Evolutionary conservation across 768 basidiomycete genomes (phyloP), one percentile per base, ranked within the genome.

Genomic region (Wakefieldia striispora): DNA sequence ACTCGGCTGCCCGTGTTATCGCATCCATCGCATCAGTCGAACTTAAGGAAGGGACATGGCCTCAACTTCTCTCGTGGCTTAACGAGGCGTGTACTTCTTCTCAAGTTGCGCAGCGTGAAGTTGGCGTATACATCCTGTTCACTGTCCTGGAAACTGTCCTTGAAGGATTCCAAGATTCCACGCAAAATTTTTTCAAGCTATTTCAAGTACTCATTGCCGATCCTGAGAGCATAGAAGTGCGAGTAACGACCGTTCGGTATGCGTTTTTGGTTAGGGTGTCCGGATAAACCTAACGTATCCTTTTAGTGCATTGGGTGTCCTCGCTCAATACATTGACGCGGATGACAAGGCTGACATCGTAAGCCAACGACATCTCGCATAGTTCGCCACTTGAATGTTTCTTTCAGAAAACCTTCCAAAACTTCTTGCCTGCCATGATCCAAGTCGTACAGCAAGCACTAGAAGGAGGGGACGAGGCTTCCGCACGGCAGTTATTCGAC

Each of bases 11-110:
- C 20, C 91, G 97, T 40, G 88, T 95, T 49, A 82, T 98, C 54
- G 91, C 95, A 37, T 87, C 92, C 50, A 88, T 98, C 70, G 95
- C 95, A 17, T 80, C 83, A 47, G 81, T 93, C 64, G 97, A 99
- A 67, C 78, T 97, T 51, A 80, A 85, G 14, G 66, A 78, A 46
- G 82, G 83, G 57, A 77, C 80, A 55, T 98, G 97, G 97, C 79
- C 86, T 2, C 77, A 84, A 49, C 87, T 99, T 40, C 79, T 98
- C 24, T 90, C 91, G 4, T 94, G 89, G 77, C 80, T 99, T 31
- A 79, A 88, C 60, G 77, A 84, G 55, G 84, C 90, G 9, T 88
- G 89, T 53, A 76, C 75, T 35, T 88, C 93, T 8, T 58, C 78
- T 2, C 69, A 79, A 47, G 83, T 82, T 23, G 68, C 79, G 0